Base-by-base conservation (phyloP, 352 stramenopile species). In the Globisporangium acanthophoron region DNA sequence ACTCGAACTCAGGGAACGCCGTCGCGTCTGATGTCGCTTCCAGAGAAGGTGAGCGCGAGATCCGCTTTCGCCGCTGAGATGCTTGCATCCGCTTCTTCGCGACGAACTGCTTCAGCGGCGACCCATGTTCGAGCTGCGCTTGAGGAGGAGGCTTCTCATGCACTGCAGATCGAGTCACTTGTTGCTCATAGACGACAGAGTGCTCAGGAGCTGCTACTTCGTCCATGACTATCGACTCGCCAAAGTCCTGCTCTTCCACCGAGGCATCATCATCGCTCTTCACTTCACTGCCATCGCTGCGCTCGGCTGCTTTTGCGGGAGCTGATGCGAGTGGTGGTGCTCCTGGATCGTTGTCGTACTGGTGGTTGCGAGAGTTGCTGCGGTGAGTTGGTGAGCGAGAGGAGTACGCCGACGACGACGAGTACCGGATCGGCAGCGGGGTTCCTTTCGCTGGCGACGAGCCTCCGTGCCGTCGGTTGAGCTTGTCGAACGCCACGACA, bases 401-500 rank as follows among this genome's bases (percentile, higher is more conserved):
- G 46, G 8, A 43, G 5, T 18, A 43, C 37, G 12, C 12, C 37
- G 13, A 3, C 46, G 21, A 35, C 4, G 46, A 12, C 46, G 20
- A 7, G 20, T 29, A 8, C 21, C 16, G 24, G 11, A 35, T 15
- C n/a, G 31, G 37, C 52, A 48, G 27, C 5, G 27, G 45, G 9
- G 27, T 52, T n/a, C 33, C 54, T 41, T 44, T 52, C 54, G 49
- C 31, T n/a, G 44, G 54, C 31, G 54, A 59, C 24, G 33, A 35
- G n/a, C 54, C 43, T 2, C 54, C 43, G 11, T 43, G 33, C 5
- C 54, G 54, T 20, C 15, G 52, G 21, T 47, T 47, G 40, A 63
- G 49, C 44, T 55, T 67, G 44, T 80, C 68, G 59, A 85, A 82
- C 12, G 69, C 58, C 18, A 71, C 62, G 16, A 54, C 64, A 6